Evolutionary conservation across 495 filamentous ascomycete genomes (phyloP).

Genomic region (Monascus purpureus): DNA sequence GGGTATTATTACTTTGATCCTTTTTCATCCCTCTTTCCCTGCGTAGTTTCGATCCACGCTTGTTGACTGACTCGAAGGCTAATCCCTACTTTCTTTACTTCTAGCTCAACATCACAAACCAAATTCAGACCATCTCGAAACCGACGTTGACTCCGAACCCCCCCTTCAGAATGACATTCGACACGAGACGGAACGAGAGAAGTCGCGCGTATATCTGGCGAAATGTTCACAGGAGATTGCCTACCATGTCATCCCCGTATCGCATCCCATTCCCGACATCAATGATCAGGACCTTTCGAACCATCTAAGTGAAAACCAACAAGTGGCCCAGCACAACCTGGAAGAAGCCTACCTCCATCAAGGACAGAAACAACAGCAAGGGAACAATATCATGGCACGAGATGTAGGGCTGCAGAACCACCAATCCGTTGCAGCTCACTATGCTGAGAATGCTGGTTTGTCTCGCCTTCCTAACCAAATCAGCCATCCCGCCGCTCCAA

Average conservation of each 20-base stretch:
- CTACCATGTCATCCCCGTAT: constrained; percentile 39
- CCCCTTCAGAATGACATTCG: constrained; percentile 41
- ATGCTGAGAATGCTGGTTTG: constrained; percentile 27
- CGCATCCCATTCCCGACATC: constrained; percentile 31
- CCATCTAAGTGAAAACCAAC: constrained; percentile 31
- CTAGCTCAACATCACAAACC: constrained; percentile 26
- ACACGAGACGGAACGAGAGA: constrained; percentile 37
- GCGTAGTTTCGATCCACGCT: not conserved
- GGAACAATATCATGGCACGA: constrained; percentile 31
- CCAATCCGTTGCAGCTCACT: constrained; percentile 28
- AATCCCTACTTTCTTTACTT: constrained; percentile 2
- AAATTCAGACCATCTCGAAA: constrained; percentile 25
- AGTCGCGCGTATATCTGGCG: constrained; percentile 36
- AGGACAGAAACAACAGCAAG: constrained; percentile 27
- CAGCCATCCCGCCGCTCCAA: constrained; percentile 8
- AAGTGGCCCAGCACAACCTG: constrained; percentile 31
- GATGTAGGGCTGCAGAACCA: constrained; percentile 33
- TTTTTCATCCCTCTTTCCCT: not conserved
- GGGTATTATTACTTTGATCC: constrained; percentile 10
- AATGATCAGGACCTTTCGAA: constrained; percentile 32
- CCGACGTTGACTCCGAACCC: constrained; percentile 35
- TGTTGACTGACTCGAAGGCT: not conserved
- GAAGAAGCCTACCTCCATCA: constrained; percentile 38
- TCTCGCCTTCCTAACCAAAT: constrained; percentile 22
- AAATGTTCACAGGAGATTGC: constrained; percentile 41